Base-by-base conservation (phyloP, 2,329 filamentous ascomycete species). In the Colletotrichum acutatum region DNA sequence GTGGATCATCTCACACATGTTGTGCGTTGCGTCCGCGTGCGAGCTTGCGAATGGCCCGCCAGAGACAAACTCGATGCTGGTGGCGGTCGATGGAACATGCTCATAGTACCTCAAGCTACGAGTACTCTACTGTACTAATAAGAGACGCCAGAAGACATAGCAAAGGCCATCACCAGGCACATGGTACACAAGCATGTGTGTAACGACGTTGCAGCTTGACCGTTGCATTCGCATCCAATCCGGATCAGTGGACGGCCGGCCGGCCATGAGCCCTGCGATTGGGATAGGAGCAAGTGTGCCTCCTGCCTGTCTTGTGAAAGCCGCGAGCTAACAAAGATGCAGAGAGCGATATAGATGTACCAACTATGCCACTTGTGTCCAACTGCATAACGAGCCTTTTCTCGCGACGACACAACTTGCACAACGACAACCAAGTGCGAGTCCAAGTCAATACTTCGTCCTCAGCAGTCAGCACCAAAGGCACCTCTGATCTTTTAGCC, bases 171-270 rank as follows among this genome's bases (percentile, higher is more conserved):
- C 28, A 24, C 14, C 24, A 4, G 14, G 19, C 42, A 49, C 42
- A 49, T 49, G 42, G 42, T 49, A n/a, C 42, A 19, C 42, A n/a
- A 49, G 28, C 6, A 6, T 22, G 30, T 22, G 52, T 64, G 63
- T 56, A 12, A 19, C 24, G 42, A 52, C 42, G 62, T 32, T 53
- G 56, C 62, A 22, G 11, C 56, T 49, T 67, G 32, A 58, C 56
- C 26, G 62, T 71, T 67, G 68, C 68, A 56, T 60, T 46, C n/a
- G 42, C 53, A 46, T 56, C 54, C 42, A 32, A 52, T 32, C 61
- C 24, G 30, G 53, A 11, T 14, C 53, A 42, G n/a, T 49, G n/a
- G 53, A 58, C 24, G 54, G 24, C 34, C 24, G 46, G 37, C 16
- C 14, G 62, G 22, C 24, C n/a, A 56, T 64, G 49, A 56, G 57